Percentiles rank a stretch among this genome's conserved stretches.
Evolutionary conservation across 2,329 filamentous ascomycete genomes (phyloP).

Genomic region (Fusarium marasasianum): DNA sequence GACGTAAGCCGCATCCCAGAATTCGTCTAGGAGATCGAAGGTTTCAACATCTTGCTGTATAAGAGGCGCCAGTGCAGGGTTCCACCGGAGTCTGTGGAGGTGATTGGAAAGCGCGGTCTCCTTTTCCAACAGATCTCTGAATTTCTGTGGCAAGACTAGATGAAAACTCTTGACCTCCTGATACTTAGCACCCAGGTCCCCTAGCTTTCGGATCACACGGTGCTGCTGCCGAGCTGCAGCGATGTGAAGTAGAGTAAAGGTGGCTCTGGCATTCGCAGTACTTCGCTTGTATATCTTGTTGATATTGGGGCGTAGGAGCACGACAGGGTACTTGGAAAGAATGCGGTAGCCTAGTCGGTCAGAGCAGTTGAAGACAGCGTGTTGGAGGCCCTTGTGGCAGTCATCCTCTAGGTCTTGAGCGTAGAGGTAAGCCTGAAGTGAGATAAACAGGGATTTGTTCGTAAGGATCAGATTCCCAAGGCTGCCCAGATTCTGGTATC

Average conservation of each 20-base stretch:
- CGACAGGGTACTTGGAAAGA: neutral
- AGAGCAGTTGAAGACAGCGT: neutral
- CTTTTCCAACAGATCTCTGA: neutral
- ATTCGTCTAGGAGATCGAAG: neutral
- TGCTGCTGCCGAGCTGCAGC: neutral
- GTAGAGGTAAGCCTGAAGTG: neutral
- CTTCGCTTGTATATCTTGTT: neutral
- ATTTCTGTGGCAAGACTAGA: neutral
- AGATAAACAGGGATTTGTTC: neutral
- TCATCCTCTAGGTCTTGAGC: neutral
- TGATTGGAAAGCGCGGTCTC: neutral
- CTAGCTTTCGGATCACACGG: neutral
- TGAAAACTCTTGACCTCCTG: neutral
- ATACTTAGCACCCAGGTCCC: neutral
- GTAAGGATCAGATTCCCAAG: neutral
- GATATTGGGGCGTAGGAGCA: neutral
- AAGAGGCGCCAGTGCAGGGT: neutral
- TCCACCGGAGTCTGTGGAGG: neutral
- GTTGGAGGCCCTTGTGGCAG: neutral
- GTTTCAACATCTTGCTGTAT: neutral
- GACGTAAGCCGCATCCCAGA: neutral
- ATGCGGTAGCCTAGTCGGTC: neutral
- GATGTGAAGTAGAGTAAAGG: constrained; percentile 10
- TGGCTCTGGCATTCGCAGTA: neutral
- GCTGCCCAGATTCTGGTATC: neutral